These are phyloP conservation scores for Tolypocladium nubicola DNA, from an alignment of 2,329 filamentous ascomycete genomes.

Conservation along the genomic window DNA sequence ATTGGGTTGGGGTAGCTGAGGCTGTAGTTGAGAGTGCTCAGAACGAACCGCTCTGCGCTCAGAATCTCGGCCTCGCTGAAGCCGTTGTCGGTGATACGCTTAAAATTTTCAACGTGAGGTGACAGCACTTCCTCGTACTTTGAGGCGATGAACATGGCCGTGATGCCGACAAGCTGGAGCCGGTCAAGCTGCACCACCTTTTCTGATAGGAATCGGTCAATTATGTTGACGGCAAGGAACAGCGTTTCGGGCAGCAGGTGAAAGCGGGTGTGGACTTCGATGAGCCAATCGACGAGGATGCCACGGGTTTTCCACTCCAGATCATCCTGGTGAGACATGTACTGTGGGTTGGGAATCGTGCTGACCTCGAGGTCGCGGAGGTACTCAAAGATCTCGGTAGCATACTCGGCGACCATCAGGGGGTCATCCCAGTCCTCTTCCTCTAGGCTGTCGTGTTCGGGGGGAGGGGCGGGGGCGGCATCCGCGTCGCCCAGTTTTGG, in stretches of 20 bases:
- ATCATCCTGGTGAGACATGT: constrained; percentile 91
- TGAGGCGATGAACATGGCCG: constrained; percentile 98
- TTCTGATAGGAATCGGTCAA: constrained; percentile 90
- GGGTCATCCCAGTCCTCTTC: constrained; percentile 85
- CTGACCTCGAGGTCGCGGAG: constrained; percentile 74
- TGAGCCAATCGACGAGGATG: constrained; percentile 94
- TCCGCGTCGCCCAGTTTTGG: constrained; percentile 15
- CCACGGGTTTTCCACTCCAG: constrained; percentile 98
- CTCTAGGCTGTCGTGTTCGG: constrained; percentile 56
- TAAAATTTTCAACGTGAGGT: constrained; percentile 93
- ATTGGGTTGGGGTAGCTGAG: constrained; percentile 98
- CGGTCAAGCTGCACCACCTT: constrained; percentile 95
- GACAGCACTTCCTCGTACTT: constrained; percentile 99
- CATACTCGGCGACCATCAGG: constrained; percentile 96
- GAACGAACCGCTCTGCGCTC: constrained; percentile 90
- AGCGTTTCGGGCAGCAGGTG: constrained; percentile 90
- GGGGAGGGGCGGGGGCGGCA: constrained; percentile 12
- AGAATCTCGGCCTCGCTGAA: constrained; percentile 93
- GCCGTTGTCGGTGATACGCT: constrained; percentile 90
- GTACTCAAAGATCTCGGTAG: constrained; percentile 95
- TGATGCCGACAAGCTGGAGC: constrained; percentile 91
- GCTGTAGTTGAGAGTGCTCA: constrained; percentile 87
- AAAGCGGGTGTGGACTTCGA: constrained; percentile 96
- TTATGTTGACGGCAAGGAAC: constrained; percentile 95
- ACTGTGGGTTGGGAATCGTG: constrained; percentile 75